Evolutionary conservation across 495 filamentous ascomycete species (phyloP).

Genomic region (Lichenothelia convexa): DNA sequence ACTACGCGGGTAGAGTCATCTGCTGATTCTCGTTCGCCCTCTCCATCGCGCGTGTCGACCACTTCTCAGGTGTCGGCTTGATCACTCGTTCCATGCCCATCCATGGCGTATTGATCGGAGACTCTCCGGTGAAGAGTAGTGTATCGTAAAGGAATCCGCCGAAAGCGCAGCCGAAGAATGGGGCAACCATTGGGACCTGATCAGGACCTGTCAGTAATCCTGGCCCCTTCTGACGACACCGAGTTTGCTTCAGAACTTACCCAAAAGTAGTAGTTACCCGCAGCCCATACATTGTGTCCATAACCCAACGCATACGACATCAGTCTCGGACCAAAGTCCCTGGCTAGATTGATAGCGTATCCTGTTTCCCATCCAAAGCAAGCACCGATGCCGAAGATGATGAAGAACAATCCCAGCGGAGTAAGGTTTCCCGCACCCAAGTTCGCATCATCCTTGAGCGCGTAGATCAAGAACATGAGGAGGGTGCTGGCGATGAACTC

Average conservation of each 20-base stretch:
- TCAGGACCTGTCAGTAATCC: neutral
- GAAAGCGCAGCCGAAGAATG: constrained; percentile 11
- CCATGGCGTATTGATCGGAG: constrained; percentile 14
- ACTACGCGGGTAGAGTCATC: no score
- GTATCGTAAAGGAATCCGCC: constrained; percentile 14
- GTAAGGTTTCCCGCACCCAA: constrained; percentile 27
- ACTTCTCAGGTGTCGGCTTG: neutral
- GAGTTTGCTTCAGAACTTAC: constrained; percentile 17
- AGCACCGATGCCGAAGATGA: constrained; percentile 48
- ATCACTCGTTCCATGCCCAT: constrained; percentile 5
- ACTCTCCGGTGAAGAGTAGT: constrained; percentile 13
- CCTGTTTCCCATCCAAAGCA: constrained; percentile 56
- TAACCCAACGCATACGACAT: constrained; percentile 44
- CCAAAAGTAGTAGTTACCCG: constrained; percentile 45
- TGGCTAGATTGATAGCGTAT: constrained; percentile 47
- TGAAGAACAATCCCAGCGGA: constrained; percentile 40
- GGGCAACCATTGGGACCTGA: constrained; percentile 13
- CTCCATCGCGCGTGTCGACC: no score
- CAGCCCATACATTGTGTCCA: constrained; percentile 41
- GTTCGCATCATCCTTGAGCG: constrained; percentile 36
- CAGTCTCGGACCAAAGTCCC: constrained; percentile 47
- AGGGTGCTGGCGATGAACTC: constrained; percentile 44
- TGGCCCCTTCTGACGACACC: neutral
- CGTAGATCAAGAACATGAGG: constrained; percentile 50
- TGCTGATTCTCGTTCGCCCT: no score